Evolutionary conservation across 306 rosid genomes (phyloP), one percentile per base, ranked within the genome.

Genomic region (Lagenaria siceraria): DNA sequence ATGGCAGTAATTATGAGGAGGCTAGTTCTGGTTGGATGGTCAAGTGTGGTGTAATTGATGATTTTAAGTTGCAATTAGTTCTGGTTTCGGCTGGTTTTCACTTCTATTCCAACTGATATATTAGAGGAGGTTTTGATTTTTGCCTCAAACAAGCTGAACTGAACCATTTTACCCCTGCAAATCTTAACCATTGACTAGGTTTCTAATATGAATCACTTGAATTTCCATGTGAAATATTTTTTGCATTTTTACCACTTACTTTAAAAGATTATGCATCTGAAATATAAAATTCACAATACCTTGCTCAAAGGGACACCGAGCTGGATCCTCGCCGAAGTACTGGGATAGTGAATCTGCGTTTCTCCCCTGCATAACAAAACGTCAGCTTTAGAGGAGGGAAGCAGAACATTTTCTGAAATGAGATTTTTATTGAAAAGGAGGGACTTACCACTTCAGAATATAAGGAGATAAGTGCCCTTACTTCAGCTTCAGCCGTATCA

Each of bases 301-400:
- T 95, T 95, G 98, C 86, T 95, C 98, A 81, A 95, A 95, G 49
- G 98, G 98, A 81, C 96, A 95, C 80, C 97, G 88, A 76, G 97
- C 90, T 76, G 98, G 98, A 89, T 95, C 98, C 90, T 95, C 98
- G 55, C 98, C 98, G 33, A 95, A 95, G 88, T 95, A 95, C 80
- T 90, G 95, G 73, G 96, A 95, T 88, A 95, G 87, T 48, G 98
- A 95, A 82, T 95, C 98, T 24, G 98, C 98, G 77, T 83, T 92
- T 90, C 97, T 88, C 80, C 98, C 98, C 98, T 95, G 88, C 49
- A 83, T 82, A 63, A 86, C 4, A 87, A 77, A 62, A 81, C 70
- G 75, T 74, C 31, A 40, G 68, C 78, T 78, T 72, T 24, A n/a
- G 21, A 74, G 46, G 74, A 81, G 64, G 61, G 75, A 54, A 64